Conservation (phyloP, 2,329 filamentous ascomycete genomes). For the Amauroascus niger region DNA sequence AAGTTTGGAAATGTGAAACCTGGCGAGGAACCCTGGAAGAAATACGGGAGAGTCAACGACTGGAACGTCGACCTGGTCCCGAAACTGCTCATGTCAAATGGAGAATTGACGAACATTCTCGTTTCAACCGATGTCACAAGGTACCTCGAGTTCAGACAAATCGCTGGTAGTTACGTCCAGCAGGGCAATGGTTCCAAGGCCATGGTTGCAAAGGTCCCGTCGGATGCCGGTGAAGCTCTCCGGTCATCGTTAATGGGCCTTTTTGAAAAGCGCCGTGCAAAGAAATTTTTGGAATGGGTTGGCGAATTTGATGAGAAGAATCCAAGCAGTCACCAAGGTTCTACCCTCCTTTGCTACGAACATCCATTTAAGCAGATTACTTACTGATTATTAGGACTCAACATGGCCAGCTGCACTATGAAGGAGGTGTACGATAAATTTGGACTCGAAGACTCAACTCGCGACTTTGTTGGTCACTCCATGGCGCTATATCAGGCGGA, state of each 20-base stretch:
- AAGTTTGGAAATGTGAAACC: slow-evolving; percentile 75
- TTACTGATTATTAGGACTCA: slow-evolving; percentile 52
- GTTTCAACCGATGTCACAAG: slow-evolving; percentile 87
- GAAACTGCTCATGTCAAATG: slow-evolving; percentile 97
- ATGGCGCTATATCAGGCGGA: slow-evolving; percentile 95
- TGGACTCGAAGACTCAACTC: slow-evolving; percentile 75
- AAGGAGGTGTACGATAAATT: slow-evolving; percentile 99
- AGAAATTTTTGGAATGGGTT: slow-evolving; percentile 94
- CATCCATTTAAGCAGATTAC: slow-evolving; percentile 14
- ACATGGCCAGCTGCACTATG: slow-evolving; percentile 73
- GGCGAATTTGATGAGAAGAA: slow-evolving; percentile 76
- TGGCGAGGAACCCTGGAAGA: slow-evolving; percentile 91
- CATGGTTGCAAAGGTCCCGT: slow-evolving; percentile 93
- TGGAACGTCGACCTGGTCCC: slow-evolving; percentile 99
- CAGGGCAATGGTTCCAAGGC: slow-evolving; percentile 73
- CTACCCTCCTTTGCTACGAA: slow-evolving; percentile 18
- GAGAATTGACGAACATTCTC: slow-evolving; percentile 96
- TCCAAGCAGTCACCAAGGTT: slow-evolving; percentile 80
- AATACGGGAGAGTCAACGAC: slow-evolving; percentile 91
- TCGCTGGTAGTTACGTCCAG: slow-evolving; percentile 93
- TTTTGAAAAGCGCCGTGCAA: slow-evolving; percentile 95
- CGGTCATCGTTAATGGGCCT: slow-evolving; percentile 91
- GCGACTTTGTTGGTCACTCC: slow-evolving; percentile 94
- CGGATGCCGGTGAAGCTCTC: slow-evolving; percentile 81
- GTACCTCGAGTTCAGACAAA: slow-evolving; percentile 88